Percentiles rank a stretch among this genome's conserved stretches.
Conservation (phyloP, 108 stramenopile species). For the Nitzschia sp. region DNA sequence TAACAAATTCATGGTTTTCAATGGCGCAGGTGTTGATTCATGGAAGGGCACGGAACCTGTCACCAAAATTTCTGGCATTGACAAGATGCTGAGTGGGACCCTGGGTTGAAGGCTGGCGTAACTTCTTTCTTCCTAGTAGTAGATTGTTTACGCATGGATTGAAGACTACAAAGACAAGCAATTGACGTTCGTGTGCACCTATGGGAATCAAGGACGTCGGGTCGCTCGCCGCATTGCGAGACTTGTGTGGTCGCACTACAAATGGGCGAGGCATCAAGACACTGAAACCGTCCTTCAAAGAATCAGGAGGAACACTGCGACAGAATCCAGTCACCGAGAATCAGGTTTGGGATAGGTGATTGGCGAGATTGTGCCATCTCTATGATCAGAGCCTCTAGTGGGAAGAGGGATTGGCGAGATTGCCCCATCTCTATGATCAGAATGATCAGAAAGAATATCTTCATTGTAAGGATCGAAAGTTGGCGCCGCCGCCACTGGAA, state of each 20-base stretch:
- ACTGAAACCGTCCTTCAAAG: too few species aligned
- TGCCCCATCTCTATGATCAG: slow-evolving; percentile 11
- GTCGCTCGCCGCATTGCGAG: too few species aligned
- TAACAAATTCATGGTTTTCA: slow-evolving; percentile 92
- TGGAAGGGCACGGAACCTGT: slow-evolving; percentile 57
- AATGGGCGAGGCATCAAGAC: too few species aligned
- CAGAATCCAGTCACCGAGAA: too few species aligned
- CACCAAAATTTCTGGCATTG: slow-evolving; percentile 50
- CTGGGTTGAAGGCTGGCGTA: slow-evolving; percentile 2
- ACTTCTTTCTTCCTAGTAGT: neutral
- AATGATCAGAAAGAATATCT: slow-evolving; percentile 43
- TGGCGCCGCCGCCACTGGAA: slow-evolving; percentile 1
- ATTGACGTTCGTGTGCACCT: too few species aligned
- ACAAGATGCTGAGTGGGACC: slow-evolving; percentile 35
- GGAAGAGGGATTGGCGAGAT: neutral
- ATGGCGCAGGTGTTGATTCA: slow-evolving; percentile 79
- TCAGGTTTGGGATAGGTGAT: too few species aligned
- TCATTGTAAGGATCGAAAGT: slow-evolving; percentile 52
- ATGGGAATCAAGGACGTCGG: too few species aligned
- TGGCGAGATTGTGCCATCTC: too few species aligned
- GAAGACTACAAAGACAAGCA: too few species aligned
- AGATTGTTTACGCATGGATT: too few species aligned
- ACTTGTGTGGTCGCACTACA: too few species aligned
- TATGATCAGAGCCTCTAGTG: neutral
- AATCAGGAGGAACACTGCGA: too few species aligned